Percentiles rank a stretch among this genome's conserved stretches.
phyloP scores from a whole-genome alignment of 2,329 filamentous ascomycete genomes.

The Trichoderma polysporum region DNA sequence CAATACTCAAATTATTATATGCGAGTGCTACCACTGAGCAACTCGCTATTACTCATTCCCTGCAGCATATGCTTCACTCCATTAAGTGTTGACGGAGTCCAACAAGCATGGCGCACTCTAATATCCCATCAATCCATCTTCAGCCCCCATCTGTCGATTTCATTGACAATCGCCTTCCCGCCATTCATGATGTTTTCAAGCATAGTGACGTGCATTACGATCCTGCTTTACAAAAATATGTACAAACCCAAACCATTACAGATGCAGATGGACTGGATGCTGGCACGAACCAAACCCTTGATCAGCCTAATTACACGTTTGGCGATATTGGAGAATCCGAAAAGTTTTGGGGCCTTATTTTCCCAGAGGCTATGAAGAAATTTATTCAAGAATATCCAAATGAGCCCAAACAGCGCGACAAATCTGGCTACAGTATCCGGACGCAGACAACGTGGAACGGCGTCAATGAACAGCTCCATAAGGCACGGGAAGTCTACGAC shows the following conservation, averaged over 20 bases:
- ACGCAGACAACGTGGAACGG: slow-evolving; percentile 3
- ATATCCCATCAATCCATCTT: not conserved
- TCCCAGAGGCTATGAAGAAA: not conserved
- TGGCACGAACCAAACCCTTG: not conserved
- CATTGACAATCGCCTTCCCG: slow-evolving; percentile 8
- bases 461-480: slow-evolving; percentile 12
- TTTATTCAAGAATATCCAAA: not conserved
- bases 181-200: not conserved
- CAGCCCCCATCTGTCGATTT: slow-evolving; percentile 15
- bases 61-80: not conserved
- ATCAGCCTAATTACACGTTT: not conserved
- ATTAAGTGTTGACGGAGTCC: not conserved
- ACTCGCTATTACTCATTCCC: not conserved
- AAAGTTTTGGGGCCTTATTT: slow-evolving; percentile 12
- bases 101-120: not conserved
- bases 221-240: not conserved
- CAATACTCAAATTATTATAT: not conserved
- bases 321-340: not conserved
- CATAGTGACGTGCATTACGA: not conserved
- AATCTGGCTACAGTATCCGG: slow-evolving; percentile 7
- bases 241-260: not conserved
- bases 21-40: too few species aligned
- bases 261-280: not conserved
- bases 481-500: slow-evolving; percentile 5
- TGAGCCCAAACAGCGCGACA: not conserved